Evolutionary conservation across 768 basidiomycete genomes (phyloP), one percentile per base, ranked within the genome.

Genomic region (Kwoniella dendrophila): DNA sequence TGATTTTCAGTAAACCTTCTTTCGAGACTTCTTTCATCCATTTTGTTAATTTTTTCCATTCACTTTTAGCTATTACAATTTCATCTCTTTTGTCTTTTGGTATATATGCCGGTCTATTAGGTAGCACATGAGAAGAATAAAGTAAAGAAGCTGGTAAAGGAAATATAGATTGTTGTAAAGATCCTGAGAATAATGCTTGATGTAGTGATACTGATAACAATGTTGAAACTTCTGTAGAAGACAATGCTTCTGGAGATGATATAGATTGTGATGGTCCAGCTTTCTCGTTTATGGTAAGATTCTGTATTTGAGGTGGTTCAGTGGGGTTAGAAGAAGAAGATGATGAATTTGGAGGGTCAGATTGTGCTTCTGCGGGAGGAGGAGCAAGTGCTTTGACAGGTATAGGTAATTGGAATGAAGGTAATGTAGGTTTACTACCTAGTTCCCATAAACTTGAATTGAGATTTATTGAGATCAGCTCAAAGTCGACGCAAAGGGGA

Each of bases 1-100:
- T 96, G 24, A 88, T 81, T 12, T 85, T 85, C 36, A 95, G 71
- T 24, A 96, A 76, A 0, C 83, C 84, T 7, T 86, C 84, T 74
- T 94, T 94, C 63, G 90, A 89, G 18, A 84, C 82, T 18, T 84
- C 72, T 75, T 89, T 92, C 70, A 96, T 82, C 81, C 95, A 93
- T 1, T 87, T 83, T 1, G 87, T 83, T 20, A 94, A 82, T 10
- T 90, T 90, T 78, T 93, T 96, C 81, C 87, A 84, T 1, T 83
- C 83, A 0, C 90, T 92, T 10, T 87, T 83, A 68, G 89, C 92
- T 76, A 94, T 88, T 18, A 76, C 72, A 18, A 74, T 75, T 12
- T 76, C 68, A 1, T 78, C 76, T 30, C 76, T 56, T 49, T 68
- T 64, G 16, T 64, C 64, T 22, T 48, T 63, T 3, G 80, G 80